Evolutionary conservation across 495 filamentous ascomycete genomes (phyloP), one percentile per base, ranked within the genome.

Genomic region (Tetracladium setigerum): DNA sequence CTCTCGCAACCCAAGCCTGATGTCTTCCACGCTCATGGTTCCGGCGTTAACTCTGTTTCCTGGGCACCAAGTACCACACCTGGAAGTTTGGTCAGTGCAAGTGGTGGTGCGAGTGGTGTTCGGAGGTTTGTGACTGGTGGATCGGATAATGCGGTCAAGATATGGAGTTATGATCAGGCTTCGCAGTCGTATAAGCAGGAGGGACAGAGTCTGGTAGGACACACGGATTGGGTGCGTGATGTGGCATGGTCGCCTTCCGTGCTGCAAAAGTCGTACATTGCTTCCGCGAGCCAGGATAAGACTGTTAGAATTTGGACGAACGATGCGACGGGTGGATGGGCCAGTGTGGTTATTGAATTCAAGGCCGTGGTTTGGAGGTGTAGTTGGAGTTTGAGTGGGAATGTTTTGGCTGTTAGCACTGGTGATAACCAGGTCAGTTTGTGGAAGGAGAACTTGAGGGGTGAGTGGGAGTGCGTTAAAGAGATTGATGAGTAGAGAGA

Each of bases 201-300:
- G 58, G 56, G 70, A 22, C 69, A 74, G 49, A 69, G 77, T 55
- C 73, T 82, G 44, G 60, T 67, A 5, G 92, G 92, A 54, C 92
- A 99, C 65, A 82, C 81, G 0, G 92, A 97, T 71, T 99, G 92
- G 92, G 92, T 99, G 41, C 85, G 92, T 39, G 94, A 99, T 62
- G 92, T 99, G 7, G 87, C 91, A 12, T 97, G 94, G 94, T 85
- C 84, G 38, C 92, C 92, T 6, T 94, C 87, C 45, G 85, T 97
- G 38, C 73, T 97, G 49, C 84, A 86, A 60, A 97, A 95, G 74
- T 82, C 79, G 38, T 99, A 99, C 70, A 95, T 99, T 54, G 94
- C 92, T 17, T 85, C 81, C 13, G 92, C 91, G 12, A 83, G 79
- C n/a, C 89, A 97, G 70, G 92, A 99, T 58, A 90, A 89, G 74